A percentile compares a stretch with the other conserved stretches of the same genome.
These are phyloP conservation scores for Eustoma russellianum DNA, from an alignment of 257 asterid species.

Conservation along the genomic window DNA sequence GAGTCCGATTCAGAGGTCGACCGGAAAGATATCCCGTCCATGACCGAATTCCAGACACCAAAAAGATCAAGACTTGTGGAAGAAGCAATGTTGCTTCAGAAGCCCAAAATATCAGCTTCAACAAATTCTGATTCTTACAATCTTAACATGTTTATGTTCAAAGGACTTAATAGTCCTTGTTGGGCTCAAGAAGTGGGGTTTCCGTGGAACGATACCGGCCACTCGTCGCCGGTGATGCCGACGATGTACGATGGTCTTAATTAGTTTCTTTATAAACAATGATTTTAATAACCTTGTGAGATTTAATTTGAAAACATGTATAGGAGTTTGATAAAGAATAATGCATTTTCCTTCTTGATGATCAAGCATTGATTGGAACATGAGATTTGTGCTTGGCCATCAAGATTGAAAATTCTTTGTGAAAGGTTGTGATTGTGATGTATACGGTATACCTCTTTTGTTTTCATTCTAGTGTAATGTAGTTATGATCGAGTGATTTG, in stretches of 20 bases:
- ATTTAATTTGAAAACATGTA: too few species aligned
- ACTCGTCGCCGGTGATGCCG: constrained; percentile 14
- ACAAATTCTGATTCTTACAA: constrained; percentile 14
- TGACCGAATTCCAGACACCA: constrained; percentile 24
- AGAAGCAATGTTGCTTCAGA: constrained; percentile 13
- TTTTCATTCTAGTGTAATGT: too few species aligned
- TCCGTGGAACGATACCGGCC: constrained; percentile 17
- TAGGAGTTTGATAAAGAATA: neutral
- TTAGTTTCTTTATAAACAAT: neutral
- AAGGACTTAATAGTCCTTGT: constrained; percentile 18
- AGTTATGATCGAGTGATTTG: too few species aligned
- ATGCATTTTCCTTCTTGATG: constrained; percentile 8
- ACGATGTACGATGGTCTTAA: constrained; percentile 18
- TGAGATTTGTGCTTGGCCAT: constrained; percentile 9
- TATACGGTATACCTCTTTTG: too few species aligned
- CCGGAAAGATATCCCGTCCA: constrained; percentile 21
- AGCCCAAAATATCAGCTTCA: neutral
- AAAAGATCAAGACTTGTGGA: constrained; percentile 51
- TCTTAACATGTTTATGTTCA: constrained; percentile 9
- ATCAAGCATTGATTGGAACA: constrained; percentile 9
- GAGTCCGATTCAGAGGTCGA: constrained; percentile 54
- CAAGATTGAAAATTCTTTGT: constrained; percentile 6
- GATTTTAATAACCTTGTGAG: neutral
- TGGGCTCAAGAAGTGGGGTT: constrained; percentile 16
- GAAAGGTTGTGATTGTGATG: neutral